Percentiles rank a stretch among this genome's conserved stretches.
Conservation (phyloP, 2,329 filamentous ascomycete species). For the Colletotrichum zoysiae region DNA sequence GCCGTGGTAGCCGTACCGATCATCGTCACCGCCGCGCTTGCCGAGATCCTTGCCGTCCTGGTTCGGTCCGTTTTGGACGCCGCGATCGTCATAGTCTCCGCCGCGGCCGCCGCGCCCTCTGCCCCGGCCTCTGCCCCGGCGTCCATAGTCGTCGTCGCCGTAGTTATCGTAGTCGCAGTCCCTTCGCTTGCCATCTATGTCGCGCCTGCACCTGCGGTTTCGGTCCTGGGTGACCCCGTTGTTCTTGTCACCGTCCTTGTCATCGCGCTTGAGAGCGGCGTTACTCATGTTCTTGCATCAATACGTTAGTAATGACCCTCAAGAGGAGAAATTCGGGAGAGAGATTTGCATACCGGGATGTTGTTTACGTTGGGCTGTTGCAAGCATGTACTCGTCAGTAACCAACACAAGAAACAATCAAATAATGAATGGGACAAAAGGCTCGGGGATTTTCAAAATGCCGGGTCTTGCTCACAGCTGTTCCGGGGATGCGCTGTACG, state of each 20-base stretch:
- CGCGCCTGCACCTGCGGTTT: slow-evolving; percentile 15
- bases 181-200: not conserved
- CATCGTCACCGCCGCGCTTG: slow-evolving; percentile 3
- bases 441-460: no score
- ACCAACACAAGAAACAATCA: no score
- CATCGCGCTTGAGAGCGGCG: slow-evolving; percentile 4
- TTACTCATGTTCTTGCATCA: not conserved
- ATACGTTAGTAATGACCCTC: not conserved
- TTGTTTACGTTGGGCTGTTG: slow-evolving; percentile 18
- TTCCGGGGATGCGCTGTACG: slow-evolving; percentile 18
- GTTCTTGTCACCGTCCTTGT: not conserved
- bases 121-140: not conserved
- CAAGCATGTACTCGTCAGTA: not conserved
- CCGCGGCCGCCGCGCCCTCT: not conserved
- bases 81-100: not conserved
- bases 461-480: slow-evolving; percentile 5
- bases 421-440: not conserved
- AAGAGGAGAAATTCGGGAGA: rapidly evolving
- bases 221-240: not conserved
- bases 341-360: not conserved
- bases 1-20: not conserved
- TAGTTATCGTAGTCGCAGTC: not conserved
- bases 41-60: not conserved
- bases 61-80: not conserved
- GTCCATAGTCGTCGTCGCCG: not conserved